Base-by-base conservation (phyloP, 2,329 filamentous ascomycete genomes). In the Fusarium newnesense region DNA sequence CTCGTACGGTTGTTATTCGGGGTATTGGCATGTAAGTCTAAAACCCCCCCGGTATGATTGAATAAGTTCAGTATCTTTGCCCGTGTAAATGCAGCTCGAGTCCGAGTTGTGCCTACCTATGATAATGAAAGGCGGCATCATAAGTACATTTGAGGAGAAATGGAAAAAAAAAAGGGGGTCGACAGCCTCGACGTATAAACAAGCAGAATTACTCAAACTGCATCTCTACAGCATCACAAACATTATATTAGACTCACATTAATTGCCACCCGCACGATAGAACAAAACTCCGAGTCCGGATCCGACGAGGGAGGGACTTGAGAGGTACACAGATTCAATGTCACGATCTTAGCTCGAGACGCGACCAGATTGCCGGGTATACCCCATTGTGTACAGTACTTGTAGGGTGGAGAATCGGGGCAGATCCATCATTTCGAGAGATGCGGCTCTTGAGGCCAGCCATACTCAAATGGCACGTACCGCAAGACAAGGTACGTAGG, bases 271-370 rank as follows among this genome's bases (percentile, higher is more conserved):
- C 61, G 68, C 57, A 70, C 43, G 53, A 67, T 43, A 61, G 46
- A 60, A 24, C 15, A 60, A 52, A 61, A 44, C 49, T 39, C 69
- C 67, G 70, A 58, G 42, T 36, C 59, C 70, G 69, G 70, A 67
- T 60, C 70, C 71, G 66, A 69, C 49, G 60, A 71, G 60, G 54
- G 63, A 77, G 75, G 67, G 76, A 78, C 76, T 77, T 77, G 30
- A 57, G 49, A 78, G 76, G 76, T 78, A 78, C 76, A 76, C 75
- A 47, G 64, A 50, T 57, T 69, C 40, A 71, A 78, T 62, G 76
- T 78, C 75, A 78, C 76, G 75, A 78, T 77, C 75, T 78, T 78
- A 78, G 76, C 76, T 78, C 69, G 63, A 72, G 64, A 64, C 69
- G 69, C 62, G 69, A 66, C 75, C 76, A 76, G 75, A 70, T 71